Evolutionary conservation across 1,284 basidiomycete species (phyloP).

Genomic region (Rhodotorula sp.): DNA sequence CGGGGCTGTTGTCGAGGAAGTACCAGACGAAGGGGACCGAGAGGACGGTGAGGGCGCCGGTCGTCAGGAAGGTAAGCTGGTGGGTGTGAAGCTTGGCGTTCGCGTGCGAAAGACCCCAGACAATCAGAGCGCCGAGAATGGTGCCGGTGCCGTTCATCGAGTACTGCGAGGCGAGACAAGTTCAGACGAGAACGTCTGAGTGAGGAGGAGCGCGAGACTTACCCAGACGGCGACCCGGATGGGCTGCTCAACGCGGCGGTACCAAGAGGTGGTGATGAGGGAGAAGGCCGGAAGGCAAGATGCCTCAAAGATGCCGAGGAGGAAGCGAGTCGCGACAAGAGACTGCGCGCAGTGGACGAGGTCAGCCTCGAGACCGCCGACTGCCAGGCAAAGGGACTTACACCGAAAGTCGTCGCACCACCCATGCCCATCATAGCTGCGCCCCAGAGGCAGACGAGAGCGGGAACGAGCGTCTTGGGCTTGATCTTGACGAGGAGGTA

Average conservation of each 20-base stretch:
- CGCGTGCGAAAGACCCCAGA: constrained; percentile 29
- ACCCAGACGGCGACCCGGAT: constrained; percentile 34
- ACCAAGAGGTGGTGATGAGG: constrained; percentile 36
- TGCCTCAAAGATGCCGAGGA: constrained; percentile 40
- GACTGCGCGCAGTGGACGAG: not conserved
- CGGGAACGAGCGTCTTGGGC: constrained; percentile 21
- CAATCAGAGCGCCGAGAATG: constrained; percentile 28
- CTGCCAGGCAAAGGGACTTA: not conserved
- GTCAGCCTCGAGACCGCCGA: not conserved
- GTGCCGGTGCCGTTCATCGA: constrained; percentile 27
- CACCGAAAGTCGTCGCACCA: constrained; percentile 23
- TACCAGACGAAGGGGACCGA: constrained; percentile 48
- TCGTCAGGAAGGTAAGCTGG: constrained; percentile 53
- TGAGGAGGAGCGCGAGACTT: too few species aligned
- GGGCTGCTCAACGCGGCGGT: constrained; percentile 41
- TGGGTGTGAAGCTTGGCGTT: constrained; percentile 47
- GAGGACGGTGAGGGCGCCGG: constrained; percentile 50
- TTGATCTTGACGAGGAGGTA: constrained; percentile 34
- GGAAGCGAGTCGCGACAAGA: constrained; percentile 36
- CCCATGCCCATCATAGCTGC: constrained; percentile 35
- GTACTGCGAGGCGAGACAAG: constrained; percentile 8
- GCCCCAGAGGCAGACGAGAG: constrained; percentile 30
- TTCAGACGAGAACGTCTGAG: too few species aligned
- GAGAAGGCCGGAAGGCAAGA: constrained; percentile 37
- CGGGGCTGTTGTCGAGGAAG: constrained; percentile 48